These are phyloP conservation scores for Zalaria obscura DNA, from an alignment of 2,329 filamentous ascomycete genomes.

Conservation along the genomic window DNA sequence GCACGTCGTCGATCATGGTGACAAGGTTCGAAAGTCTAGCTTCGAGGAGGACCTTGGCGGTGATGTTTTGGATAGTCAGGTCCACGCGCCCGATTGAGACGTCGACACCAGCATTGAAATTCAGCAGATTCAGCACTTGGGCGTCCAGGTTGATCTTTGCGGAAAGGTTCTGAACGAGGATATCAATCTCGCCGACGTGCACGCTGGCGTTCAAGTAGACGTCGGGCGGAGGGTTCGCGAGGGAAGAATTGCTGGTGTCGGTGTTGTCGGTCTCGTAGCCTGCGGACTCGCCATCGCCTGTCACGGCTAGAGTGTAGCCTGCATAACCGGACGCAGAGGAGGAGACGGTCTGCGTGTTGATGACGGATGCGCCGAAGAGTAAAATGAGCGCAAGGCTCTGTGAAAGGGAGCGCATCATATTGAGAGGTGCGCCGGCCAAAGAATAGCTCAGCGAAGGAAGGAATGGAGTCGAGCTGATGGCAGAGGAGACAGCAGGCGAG, in stretches of 20 bases:
- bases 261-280: slow-evolving; percentile 30
- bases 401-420: background rate
- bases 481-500: too few species aligned
- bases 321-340: slow-evolving; percentile 16
- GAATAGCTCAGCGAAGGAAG: too few species aligned
- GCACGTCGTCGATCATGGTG: slow-evolving; percentile 43
- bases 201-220: slow-evolving; percentile 47
- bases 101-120: slow-evolving; percentile 48
- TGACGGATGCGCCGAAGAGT: slow-evolving; percentile 1
- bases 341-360: slow-evolving; percentile 7
- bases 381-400: slow-evolving; percentile 1
- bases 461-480: too few species aligned
- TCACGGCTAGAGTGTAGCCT: slow-evolving; percentile 16
- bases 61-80: slow-evolving; percentile 43
- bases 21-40: slow-evolving; percentile 47
- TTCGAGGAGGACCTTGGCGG: slow-evolving; percentile 44
- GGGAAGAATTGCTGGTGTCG: slow-evolving; percentile 18
- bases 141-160: slow-evolving; percentile 47
- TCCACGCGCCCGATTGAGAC: slow-evolving; percentile 42
- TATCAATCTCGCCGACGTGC: slow-evolving; percentile 42
- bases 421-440: too few species aligned
- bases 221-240: slow-evolving; percentile 36
- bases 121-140: slow-evolving; percentile 42
- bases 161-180: slow-evolving; percentile 45
- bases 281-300: slow-evolving; percentile 19